Evolutionary conservation across 1,284 basidiomycete genomes (phyloP).

Genomic region (Thelephora terrestris): DNA sequence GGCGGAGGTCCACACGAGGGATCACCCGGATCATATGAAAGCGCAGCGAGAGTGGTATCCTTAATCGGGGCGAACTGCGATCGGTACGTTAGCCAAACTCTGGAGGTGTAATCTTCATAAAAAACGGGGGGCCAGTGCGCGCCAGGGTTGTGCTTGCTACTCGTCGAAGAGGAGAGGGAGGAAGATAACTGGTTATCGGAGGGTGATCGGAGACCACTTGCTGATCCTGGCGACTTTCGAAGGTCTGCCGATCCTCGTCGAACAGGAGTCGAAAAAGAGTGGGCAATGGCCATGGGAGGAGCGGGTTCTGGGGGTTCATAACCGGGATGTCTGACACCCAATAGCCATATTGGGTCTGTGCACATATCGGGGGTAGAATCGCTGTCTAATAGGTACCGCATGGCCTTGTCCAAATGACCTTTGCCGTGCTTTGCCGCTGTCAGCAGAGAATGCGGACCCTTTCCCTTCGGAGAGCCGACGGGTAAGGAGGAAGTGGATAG

Average conservation of each 20-base stretch:
- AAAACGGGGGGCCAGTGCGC: slow-evolving; percentile 72
- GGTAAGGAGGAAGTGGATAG: slow-evolving; percentile 14
- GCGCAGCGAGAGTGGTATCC: slow-evolving; percentile 49
- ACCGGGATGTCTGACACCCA: slow-evolving; percentile 71
- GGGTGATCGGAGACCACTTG: slow-evolving; percentile 32
- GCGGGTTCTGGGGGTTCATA: slow-evolving; percentile 46
- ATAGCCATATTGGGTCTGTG: slow-evolving; percentile 72
- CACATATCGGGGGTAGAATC: slow-evolving; percentile 77
- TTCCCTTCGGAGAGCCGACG: slow-evolving; percentile 31
- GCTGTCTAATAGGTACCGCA: slow-evolving; percentile 76
- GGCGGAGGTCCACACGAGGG: slow-evolving; percentile 17
- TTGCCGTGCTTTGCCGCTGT: slow-evolving; percentile 64
- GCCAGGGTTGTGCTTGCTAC: slow-evolving; percentile 30
- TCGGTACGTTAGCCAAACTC: slow-evolving; percentile 91
- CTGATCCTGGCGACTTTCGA: slow-evolving; percentile 28
- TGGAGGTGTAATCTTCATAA: slow-evolving; percentile 82
- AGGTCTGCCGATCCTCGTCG: slow-evolving; percentile 30
- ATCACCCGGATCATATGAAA: slow-evolving; percentile 26
- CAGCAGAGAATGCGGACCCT: slow-evolving; percentile 37
- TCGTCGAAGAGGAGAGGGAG: slow-evolving; percentile 22
- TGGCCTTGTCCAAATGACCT: slow-evolving; percentile 66
- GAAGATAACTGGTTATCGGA: slow-evolving; percentile 24
- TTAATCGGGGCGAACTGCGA: slow-evolving; percentile 78
- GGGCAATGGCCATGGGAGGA: slow-evolving; percentile 21
- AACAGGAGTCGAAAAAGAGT: slow-evolving; percentile 14